These are phyloP conservation scores for Serendipita sp. DNA, from an alignment of 768 basidiomycete species.

Conservation along the genomic window DNA sequence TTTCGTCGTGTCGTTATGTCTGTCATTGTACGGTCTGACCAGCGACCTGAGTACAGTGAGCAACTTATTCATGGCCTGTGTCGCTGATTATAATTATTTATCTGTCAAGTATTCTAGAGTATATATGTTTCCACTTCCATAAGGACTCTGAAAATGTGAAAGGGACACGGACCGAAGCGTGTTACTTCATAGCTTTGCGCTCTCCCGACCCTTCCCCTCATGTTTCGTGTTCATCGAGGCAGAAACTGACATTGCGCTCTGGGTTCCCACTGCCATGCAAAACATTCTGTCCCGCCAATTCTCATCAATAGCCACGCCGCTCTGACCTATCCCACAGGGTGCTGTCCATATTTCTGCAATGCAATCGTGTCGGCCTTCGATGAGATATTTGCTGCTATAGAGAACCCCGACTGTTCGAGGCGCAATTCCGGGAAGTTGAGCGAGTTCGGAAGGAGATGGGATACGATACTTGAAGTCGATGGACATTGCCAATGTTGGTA, in stretches of 20 bases:
- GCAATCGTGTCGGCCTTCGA: background rate
- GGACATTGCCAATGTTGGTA: constrained; percentile 1
- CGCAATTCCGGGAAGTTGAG: background rate
- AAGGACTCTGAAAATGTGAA: too few species aligned
- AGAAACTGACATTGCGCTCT: background rate
- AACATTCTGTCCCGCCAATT: constrained; percentile 2
- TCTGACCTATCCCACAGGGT: background rate
- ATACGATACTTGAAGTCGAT: constrained; percentile 4
- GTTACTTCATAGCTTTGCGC: background rate
- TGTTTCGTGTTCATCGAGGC: background rate
- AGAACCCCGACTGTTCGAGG: background rate
- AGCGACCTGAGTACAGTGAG: too few species aligned
- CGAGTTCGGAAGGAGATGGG: background rate
- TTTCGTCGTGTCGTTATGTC: too few species aligned
- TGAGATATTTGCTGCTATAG: background rate
- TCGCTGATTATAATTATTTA: too few species aligned
- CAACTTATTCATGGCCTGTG: too few species aligned
- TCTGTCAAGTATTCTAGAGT: too few species aligned
- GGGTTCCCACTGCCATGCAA: background rate
- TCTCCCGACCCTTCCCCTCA: background rate
- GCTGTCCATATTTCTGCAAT: constrained; percentile 1
- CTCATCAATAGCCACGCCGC: background rate
- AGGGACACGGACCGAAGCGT: too few species aligned
- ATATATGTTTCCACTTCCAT: too few species aligned
- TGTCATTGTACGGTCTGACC: too few species aligned